phyloP scores from a whole-genome alignment of 805 yeast genomes.

The Saccharomycopsis capsularis region DNA sequence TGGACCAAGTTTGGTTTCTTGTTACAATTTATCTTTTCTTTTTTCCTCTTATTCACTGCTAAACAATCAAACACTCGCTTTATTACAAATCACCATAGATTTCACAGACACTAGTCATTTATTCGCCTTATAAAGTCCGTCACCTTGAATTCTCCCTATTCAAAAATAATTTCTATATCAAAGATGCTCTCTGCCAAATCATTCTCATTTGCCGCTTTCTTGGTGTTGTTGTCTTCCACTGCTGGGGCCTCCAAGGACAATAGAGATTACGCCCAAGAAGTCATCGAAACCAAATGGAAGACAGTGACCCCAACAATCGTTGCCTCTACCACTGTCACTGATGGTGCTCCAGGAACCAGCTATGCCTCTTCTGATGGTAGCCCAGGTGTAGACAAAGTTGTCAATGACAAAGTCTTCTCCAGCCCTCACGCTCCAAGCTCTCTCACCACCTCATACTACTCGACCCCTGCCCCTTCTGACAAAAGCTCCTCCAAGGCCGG shows the following conservation, averaged over 20 bases:
- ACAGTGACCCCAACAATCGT: constrained; percentile 10
- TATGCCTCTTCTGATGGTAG: constrained; percentile 16
- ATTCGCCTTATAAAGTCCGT: too few species aligned
- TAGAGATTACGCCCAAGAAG: neutral
- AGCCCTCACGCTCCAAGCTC: constrained; percentile 13
- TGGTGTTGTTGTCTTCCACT: neutral
- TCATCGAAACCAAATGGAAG: neutral
- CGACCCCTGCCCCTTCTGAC: too few species aligned
- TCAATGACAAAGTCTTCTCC: constrained; percentile 20
- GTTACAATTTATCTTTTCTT: too few species aligned
- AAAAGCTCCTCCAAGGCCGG: constrained; percentile 20
- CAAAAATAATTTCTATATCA: too few species aligned
- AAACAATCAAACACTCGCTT: too few species aligned
- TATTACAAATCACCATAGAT: too few species aligned
- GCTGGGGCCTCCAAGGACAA: neutral
- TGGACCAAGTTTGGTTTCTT: too few species aligned
- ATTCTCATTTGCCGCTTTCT: neutral
- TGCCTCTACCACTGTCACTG: constrained; percentile 13
- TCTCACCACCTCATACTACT: constrained; percentile 18
- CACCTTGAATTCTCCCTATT: too few species aligned
- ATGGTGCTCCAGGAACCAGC: constrained; percentile 14
- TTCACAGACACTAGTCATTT: too few species aligned
- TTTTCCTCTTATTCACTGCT: too few species aligned
- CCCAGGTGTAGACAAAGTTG: constrained; percentile 1
- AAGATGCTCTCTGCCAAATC: neutral